Evolutionary conservation across 2,329 filamentous ascomycete genomes (phyloP), one percentile per base, ranked within the genome.

Genomic region (Botrytis medusae): DNA sequence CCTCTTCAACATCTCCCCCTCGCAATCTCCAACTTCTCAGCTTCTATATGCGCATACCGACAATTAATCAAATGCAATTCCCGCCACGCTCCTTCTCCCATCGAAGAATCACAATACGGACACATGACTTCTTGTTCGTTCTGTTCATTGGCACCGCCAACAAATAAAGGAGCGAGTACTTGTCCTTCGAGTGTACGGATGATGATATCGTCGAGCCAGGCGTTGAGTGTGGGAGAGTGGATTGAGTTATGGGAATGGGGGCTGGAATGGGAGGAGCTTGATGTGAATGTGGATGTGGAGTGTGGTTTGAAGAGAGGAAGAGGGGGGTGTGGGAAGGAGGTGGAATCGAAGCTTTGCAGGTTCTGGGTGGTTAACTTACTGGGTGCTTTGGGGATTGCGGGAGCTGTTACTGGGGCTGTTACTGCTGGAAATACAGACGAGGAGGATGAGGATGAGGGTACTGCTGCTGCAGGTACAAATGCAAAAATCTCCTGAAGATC

Each of bases 1-100:
- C 29, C 44, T 20, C 14, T 4, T 63, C 44, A 20, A 7, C 71
- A 25, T 40, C n/a, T 14, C 16, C 7, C 2, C 37, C n/a, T 72
- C 14, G 8, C 34, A 2, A 4, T 44, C 37, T 65, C n/a, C 37
- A 62, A 62, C 32, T 12, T 70, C 40, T 62, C 44, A 0, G 40
- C 42, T 34, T 74, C 73, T 0, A 57, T n/a, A 8, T 63, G 62
- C 2, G 73, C 73, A 63, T 65, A 73, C n/a, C 63, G n/a, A 34
- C 71, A 74, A 14, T 71, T 34, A 5, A 74, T 34, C 34, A 71
- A 6, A 62, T 74, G 73, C 37, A 73, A 68, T n/a, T 74, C 63
- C 18, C 9, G 54, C 18, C 37, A 69, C 5, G 65, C 63, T 3
- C 62, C 69, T 4, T 72, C 57, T 40, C 57, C 73, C 37, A 59